These are phyloP conservation scores for Polychytrium aggregatum DNA, from an alignment of 192 early-diverging fungal genomes.

Conservation along the genomic window DNA sequence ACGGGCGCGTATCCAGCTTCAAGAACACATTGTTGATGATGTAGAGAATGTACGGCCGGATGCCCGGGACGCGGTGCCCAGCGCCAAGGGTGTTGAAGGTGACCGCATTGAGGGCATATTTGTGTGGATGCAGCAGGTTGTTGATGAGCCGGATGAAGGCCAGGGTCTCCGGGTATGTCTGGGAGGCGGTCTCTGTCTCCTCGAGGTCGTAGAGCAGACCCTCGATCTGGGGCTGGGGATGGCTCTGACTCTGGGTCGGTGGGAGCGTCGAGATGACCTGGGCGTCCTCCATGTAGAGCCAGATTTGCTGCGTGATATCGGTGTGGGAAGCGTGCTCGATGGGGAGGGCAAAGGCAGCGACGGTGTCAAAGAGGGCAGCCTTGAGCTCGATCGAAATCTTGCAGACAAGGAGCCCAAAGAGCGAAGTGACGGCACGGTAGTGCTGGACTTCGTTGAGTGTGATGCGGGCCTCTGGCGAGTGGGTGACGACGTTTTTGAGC, in stretches of 20 bases:
- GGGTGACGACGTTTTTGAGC: conserved; percentile 61
- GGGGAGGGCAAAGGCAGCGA: conserved; percentile 72
- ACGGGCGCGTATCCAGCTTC: conserved; percentile 58
- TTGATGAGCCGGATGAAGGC: conserved; percentile 69
- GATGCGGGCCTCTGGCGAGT: conserved; percentile 57
- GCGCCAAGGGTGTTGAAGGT: conserved; percentile 55
- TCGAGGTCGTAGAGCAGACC: conserved; percentile 70
- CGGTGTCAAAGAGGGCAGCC: conserved; percentile 62
- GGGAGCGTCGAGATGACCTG: conserved; percentile 49
- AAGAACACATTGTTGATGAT: conserved; percentile 78
- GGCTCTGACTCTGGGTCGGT: not conserved
- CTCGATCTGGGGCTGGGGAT: conserved; percentile 4
- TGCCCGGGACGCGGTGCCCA: conserved; percentile 57
- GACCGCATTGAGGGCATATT: conserved; percentile 19
- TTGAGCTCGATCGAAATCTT: conserved; percentile 68
- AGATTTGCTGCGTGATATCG: conserved; percentile 63
- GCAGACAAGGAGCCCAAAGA: conserved; percentile 75
- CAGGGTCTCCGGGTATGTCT: conserved; percentile 78
- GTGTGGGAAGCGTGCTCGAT: conserved; percentile 23
- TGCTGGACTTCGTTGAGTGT: conserved; percentile 59
- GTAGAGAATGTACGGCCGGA: conserved; percentile 63
- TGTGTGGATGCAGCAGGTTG: conserved; percentile 32
- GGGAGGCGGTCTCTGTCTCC: conserved; percentile 62
- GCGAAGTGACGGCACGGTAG: conserved; percentile 50
- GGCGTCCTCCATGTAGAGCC: conserved; percentile 67